Evolutionary conservation across 345 rosid genomes (phyloP), one percentile per base, ranked within the genome.

Genomic region (Sonneratia caseolaris): DNA sequence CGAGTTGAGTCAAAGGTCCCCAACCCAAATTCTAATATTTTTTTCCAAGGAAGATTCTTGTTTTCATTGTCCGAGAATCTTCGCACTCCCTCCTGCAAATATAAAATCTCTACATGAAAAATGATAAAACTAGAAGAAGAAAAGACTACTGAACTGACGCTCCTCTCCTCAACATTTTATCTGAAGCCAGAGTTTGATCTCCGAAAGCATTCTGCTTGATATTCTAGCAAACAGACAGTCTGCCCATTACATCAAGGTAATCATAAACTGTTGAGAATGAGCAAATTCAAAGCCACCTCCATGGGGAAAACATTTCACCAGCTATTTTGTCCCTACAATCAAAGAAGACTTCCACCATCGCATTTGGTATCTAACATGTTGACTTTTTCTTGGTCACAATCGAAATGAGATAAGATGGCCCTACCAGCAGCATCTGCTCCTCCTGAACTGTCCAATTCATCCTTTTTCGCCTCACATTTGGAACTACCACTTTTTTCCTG

Each of bases 41-140:
- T 94, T 76, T 81, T 83, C 96, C 96, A 94, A 14, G 98, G 92
- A 61, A 89, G 67, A 80, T 91, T 86, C 81, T 84, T 91, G 6
- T 82, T 89, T 16, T 43, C 74, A 45, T 72, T 61, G 62, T 47
- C 74, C 5, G 87, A 76, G 74, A 79, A 84, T 66, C 66, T 84
- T 53, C 70, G 76, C 75, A 89, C 92, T 70, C 90, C 96, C 72
- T 82, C 84, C 98, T 88, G 85, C 75, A 74, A 18, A 59, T 15
- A 0, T 24, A 3, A 43, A 68, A n/a, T 8, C 14, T 42, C 5
- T 67, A 0, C 7, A 1, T 8, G 19, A 27, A 65, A 35, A 35
- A 13, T 19, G 18, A 42, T 67, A 15, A 13, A 40, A 3, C 14
- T 12, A 38, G 13, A 37, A 67, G 19, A 22, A 38, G 49, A 22